Percentiles rank a stretch among this genome's conserved stretches.
Evolutionary conservation across 192 early-diverging fungal genomes (phyloP).

Genomic region (Coemansia sp.): DNA sequence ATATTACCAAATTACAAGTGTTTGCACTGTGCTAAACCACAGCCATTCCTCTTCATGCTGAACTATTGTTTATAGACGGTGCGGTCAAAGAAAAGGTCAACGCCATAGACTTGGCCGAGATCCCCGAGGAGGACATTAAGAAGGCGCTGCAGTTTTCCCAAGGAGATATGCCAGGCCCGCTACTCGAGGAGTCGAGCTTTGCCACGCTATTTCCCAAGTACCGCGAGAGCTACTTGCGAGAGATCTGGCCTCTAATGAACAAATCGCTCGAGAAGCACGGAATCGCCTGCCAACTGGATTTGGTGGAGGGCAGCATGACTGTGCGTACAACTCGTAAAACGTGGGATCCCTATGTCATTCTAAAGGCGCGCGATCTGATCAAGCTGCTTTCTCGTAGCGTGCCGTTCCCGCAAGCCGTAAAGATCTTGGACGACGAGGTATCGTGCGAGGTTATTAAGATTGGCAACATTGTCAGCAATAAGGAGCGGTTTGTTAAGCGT

Average conservation of each 20-base stretch:
- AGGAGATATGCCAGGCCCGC: constrained; percentile 69
- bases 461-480: constrained; percentile 92
- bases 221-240: constrained; percentile 89
- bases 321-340: constrained; percentile 97
- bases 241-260: constrained; percentile 91
- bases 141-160: constrained; percentile 86
- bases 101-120: constrained; percentile 32
- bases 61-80: background rate
- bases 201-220: constrained; percentile 99
- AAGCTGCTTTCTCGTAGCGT: constrained; percentile 94
- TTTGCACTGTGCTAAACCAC: background rate
- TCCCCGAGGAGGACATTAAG: constrained; percentile 61
- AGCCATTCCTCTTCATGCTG: background rate
- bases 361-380: constrained; percentile 94
- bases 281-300: constrained; percentile 86
- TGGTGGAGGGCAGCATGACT: constrained; percentile 97
- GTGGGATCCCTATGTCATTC: constrained; percentile 90
- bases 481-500: constrained; percentile 97
- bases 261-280: constrained; percentile 83
- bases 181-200: constrained; percentile 95
- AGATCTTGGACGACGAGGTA: constrained; percentile 90
- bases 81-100: constrained; percentile 25
- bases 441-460: constrained; percentile 98
- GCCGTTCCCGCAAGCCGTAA: constrained; percentile 88
- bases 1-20: background rate